A percentile compares a stretch with the other conserved stretches of the same genome.
Conservation (phyloP, 306 rosid species). For the Abrus precatorius region DNA sequence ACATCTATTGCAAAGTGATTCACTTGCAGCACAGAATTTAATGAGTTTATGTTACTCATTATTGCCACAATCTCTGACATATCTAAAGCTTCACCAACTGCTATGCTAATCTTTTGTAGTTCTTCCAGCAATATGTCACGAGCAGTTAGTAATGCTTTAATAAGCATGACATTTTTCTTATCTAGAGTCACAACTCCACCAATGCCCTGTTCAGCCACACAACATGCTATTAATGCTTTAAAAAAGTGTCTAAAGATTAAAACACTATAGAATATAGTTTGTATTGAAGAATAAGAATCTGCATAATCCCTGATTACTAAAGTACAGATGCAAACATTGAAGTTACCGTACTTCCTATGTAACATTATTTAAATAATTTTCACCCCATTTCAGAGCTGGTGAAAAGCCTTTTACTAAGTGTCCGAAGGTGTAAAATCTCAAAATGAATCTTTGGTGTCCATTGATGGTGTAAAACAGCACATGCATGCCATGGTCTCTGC, state of each 20-base stretch:
- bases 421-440: conserved; percentile 9
- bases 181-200: conserved; percentile 57
- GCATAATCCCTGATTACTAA: background rate
- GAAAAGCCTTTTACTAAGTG: conserved; percentile 6
- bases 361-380: conserved; percentile 28
- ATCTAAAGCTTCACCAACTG: conserved; percentile 67
- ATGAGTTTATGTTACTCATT: conserved; percentile 64
- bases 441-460: conserved; percentile 15
- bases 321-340: conserved; percentile 18
- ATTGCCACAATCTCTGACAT: conserved; percentile 71
- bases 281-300: background rate
- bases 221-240: conserved; percentile 53
- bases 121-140: conserved; percentile 84
- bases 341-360: conserved; percentile 8
- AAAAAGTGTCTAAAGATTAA: conserved; percentile 28
- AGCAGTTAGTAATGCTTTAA: conserved; percentile 74
- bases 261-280: conserved; percentile 4
- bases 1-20: conserved; percentile 54
- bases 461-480: background rate
- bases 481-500: conserved; percentile 14
- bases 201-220: conserved; percentile 58
- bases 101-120: conserved; percentile 72
- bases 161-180: conserved; percentile 58
- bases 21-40: conserved; percentile 54
- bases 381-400: conserved; percentile 7